Conservation (phyloP, 257 asterid genomes). For the Capsicum chinense region DNA sequence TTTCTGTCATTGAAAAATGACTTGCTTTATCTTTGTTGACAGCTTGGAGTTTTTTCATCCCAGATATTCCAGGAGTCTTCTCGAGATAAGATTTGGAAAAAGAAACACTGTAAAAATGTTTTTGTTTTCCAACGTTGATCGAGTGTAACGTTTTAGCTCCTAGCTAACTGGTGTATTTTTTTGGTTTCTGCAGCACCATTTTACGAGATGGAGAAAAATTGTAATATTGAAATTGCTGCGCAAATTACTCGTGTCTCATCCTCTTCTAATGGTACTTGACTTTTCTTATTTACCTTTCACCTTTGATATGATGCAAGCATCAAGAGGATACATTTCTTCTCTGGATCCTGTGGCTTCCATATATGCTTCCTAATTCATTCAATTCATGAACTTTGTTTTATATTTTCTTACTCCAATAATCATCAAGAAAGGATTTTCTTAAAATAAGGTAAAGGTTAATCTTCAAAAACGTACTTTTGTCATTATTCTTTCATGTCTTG, state of each 20-base stretch:
- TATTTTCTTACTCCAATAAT: background rate
- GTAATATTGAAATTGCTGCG: slow-evolving; percentile 94
- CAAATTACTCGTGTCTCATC: slow-evolving; percentile 76
- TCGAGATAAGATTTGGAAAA: slow-evolving; percentile 88
- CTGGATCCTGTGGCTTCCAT: background rate
- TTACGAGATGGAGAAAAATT: slow-evolving; percentile 94
- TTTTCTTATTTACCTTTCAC: slow-evolving; percentile 31
- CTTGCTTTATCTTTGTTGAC: slow-evolving; percentile 36
- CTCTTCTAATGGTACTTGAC: slow-evolving; percentile 63
- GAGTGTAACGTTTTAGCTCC: slow-evolving; percentile 30
- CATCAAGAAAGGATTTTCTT: background rate
- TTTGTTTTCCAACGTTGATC: slow-evolving; percentile 27
- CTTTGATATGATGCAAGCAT: background rate
- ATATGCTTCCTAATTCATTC: background rate
- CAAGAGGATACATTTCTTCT: slow-evolving; percentile 13
- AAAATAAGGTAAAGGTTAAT: background rate
- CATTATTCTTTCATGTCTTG: background rate
- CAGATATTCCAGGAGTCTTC: slow-evolving; percentile 98
- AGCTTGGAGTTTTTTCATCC: slow-evolving; percentile 99
- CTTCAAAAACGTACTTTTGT: background rate
- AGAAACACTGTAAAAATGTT: slow-evolving; percentile 69
- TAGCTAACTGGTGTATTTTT: slow-evolving; percentile 32
- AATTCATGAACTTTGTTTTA: background rate
- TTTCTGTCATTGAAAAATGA: slow-evolving; percentile 21
- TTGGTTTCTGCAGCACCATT: slow-evolving; percentile 70